Conservation (phyloP, 768 basidiomycete genomes). For the Galerina sulciceps region DNA sequence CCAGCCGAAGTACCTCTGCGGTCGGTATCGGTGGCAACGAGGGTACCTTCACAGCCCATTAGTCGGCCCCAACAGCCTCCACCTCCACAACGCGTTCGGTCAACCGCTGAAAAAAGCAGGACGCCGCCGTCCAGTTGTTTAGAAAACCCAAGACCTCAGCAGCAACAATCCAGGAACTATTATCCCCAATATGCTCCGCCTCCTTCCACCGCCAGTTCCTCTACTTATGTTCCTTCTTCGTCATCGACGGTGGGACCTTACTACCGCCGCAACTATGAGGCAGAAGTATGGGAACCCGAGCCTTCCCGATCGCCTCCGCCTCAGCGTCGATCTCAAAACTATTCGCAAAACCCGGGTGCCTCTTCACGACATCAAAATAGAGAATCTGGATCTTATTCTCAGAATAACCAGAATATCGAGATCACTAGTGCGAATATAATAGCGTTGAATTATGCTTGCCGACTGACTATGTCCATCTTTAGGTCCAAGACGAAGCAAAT, state of each 20-base stretch:
- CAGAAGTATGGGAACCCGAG: slow-evolving; percentile 3
- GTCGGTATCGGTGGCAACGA: not conserved
- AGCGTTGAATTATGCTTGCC: too few relatives aligned
- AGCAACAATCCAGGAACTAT: not conserved
- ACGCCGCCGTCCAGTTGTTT: not conserved
- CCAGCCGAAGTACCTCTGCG: not conserved
- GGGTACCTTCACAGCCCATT: not conserved
- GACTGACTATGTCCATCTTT: not conserved
- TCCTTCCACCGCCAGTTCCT: not conserved
- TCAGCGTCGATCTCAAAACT: not conserved
- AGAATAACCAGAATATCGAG: not conserved
- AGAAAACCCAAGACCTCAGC: not conserved
- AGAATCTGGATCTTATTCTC: not conserved
- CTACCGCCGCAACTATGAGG: slow-evolving; percentile 39
- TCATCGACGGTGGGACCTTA: slow-evolving; percentile 15
- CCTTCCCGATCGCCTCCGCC: slow-evolving; percentile 10
- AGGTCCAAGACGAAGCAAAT: slow-evolving; percentile 16
- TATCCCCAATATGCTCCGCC: not conserved
- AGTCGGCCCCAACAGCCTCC: not conserved
- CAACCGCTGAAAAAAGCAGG: not conserved
- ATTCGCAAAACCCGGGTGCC: not conserved
- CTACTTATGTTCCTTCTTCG: not conserved
- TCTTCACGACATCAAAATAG: not conserved
- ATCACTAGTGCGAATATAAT: too few relatives aligned
- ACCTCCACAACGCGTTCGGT: not conserved